A percentile compares a stretch with the other conserved stretches of the same genome.
These are phyloP conservation scores for Fraxinus excelsior DNA, from an alignment of 257 asterid genomes.

Conservation along the genomic window DNA sequence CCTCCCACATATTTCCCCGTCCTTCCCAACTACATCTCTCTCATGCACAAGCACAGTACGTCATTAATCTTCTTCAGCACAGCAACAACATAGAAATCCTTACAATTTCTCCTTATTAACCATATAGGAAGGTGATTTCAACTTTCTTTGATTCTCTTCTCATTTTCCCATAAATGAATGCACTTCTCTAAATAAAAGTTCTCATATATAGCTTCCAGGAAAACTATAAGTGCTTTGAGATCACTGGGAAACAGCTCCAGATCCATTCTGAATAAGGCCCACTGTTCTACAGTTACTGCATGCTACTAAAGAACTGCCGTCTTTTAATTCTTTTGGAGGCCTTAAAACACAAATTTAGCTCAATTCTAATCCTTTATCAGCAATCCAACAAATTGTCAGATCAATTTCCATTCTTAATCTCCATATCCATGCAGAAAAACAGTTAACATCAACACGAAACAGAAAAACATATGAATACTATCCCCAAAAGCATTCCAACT, in stretches of 20 bases:
- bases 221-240: background rate
- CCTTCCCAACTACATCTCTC: background rate
- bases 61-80: background rate
- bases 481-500: background rate
- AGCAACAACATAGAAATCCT: background rate
- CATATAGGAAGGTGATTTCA: background rate
- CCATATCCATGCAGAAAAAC: background rate
- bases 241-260: background rate
- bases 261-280: background rate
- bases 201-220: background rate
- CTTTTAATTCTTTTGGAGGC: background rate
- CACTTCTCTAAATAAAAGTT: background rate
- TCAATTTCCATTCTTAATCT: background rate
- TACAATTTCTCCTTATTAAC: background rate
- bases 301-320: background rate
- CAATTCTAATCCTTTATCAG: background rate
- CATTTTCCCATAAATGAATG: background rate
- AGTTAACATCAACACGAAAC: background rate
- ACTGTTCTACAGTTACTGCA: background rate
- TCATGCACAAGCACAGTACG: background rate
- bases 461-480: background rate
- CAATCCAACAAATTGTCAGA: background rate
- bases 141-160: background rate
- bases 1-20: background rate
- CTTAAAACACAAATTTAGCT: background rate